Base-by-base conservation (phyloP, 306 rosid genomes). In the Castanea crenata region DNA sequence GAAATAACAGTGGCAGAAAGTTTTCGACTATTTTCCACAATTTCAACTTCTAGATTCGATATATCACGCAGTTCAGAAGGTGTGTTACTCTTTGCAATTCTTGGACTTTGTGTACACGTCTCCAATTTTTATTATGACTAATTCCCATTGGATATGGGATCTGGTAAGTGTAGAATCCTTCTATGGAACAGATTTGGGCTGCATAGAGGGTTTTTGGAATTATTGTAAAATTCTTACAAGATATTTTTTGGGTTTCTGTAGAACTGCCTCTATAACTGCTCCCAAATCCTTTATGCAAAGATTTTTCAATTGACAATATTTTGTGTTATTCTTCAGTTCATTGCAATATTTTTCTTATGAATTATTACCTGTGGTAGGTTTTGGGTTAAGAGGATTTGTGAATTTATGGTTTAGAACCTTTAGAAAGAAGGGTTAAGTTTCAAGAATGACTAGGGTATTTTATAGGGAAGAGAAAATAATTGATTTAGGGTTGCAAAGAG, bases 11-110 rank as follows among this genome's bases (percentile, higher is more conserved):
- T 92, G 83, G 90, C 96, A 19, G 96, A 92, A 65, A 90, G 81
- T 75, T 95, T 92, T 82, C 85, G 92, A 78, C 81, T 95, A 70
- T 92, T 95, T 83, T 88, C 95, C 59, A 95, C 99, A 41, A 58
- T 95, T 76, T 83, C 99, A 74, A 82, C 90, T 72, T 86, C 88
- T 41, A 89, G 78, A 72, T 80, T 75, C 16, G 96, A 89, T 69
- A 52, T 74, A 56, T 87, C 80, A 46, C 83, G 82, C 71, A 78
- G 74, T 74, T 55, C 90, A 81, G 87, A 85, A 88, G 97, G 97
- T 78, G 84, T 82, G 76, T 46, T 16, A 31, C 55, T 52, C 7
- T 71, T 31, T 13, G 51, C 41, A 9, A 38, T 69, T 29, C 25
- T 23, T 27, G 52, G 6, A 41, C 72, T 67, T 34, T 19, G 49